These are phyloP conservation scores for Afroboletus lepidellus DNA, from an alignment of 1,284 basidiomycete genomes.

Conservation along the genomic window DNA sequence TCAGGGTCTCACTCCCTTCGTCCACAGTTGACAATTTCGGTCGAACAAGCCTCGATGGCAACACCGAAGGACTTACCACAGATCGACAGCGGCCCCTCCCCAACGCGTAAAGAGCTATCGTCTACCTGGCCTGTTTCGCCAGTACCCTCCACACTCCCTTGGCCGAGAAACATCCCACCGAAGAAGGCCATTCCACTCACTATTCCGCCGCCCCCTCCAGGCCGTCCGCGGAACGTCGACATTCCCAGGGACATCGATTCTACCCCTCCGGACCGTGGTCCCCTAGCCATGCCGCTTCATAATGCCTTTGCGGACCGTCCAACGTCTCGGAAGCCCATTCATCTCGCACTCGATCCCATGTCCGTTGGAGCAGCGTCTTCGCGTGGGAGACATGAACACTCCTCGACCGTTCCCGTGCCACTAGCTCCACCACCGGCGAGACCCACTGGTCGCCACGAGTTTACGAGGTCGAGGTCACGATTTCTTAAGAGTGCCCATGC, in stretches of 20 bases:
- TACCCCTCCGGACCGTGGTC: constrained; percentile 24
- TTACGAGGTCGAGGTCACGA: constrained; percentile 43
- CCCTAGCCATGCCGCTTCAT: constrained; percentile 53
- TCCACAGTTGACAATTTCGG: constrained; percentile 46
- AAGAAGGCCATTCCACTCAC: constrained; percentile 29
- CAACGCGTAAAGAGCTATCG: constrained; percentile 25
- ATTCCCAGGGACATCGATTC: constrained; percentile 28
- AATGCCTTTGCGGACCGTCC: constrained; percentile 42
- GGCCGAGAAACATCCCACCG: constrained; percentile 37
- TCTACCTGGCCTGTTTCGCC: constrained; percentile 46
- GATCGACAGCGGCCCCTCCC: constrained; percentile 32
- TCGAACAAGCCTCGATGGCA: constrained; percentile 34
- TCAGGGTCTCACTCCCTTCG: constrained; percentile 24
- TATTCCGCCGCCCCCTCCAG: constrained; percentile 30
- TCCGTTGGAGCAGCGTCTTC: background rate
- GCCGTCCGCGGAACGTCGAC: constrained; percentile 31
- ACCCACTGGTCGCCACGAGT: constrained; percentile 27
- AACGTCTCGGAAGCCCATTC: constrained; percentile 22
- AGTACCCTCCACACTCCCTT: constrained; percentile 34
- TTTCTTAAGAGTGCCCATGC: constrained; percentile 47
- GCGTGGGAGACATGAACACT: constrained; percentile 29
- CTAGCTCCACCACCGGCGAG: constrained; percentile 19
- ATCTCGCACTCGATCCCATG: constrained; percentile 20
- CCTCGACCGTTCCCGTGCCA: constrained; percentile 30
- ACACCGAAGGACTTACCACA: constrained; percentile 32